Evolutionary conservation across 2,329 filamentous ascomycete species (phyloP).

Genomic region (Beauveria australis): DNA sequence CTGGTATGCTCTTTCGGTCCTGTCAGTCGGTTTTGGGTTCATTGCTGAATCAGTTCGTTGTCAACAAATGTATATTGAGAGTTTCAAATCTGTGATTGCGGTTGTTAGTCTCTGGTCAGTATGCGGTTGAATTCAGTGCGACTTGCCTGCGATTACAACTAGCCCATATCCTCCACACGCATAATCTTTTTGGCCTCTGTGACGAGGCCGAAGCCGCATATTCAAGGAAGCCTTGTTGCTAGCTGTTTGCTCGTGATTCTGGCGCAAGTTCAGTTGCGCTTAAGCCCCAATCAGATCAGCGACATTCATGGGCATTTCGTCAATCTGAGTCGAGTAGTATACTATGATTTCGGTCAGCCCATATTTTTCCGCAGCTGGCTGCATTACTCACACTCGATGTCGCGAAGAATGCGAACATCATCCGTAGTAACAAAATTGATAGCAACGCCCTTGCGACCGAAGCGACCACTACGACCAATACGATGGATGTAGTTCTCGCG

Average conservation of each 20-base stretch:
- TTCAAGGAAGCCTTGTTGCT: too few species aligned
- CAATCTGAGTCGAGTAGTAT: slow-evolving; percentile 94
- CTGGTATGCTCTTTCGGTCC: background rate
- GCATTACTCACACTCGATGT: slow-evolving; percentile 72
- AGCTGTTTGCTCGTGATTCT: background rate
- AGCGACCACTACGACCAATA: slow-evolving; percentile 90
- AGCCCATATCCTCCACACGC: slow-evolving; percentile 10
- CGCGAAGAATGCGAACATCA: slow-evolving; percentile 91
- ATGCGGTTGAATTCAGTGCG: background rate
- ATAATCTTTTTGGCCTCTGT: background rate
- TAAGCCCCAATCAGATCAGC: slow-evolving; percentile 47
- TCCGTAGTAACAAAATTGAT: slow-evolving; percentile 99
- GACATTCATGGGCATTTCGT: slow-evolving; percentile 98
- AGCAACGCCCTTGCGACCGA: slow-evolving; percentile 95
- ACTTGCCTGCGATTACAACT: slow-evolving; percentile 8
- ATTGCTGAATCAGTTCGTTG: background rate
- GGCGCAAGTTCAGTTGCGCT: slow-evolving; percentile 5
- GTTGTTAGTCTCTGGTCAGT: background rate
- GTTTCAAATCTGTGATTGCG: background rate
- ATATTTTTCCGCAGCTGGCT: background rate
- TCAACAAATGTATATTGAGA: slow-evolving; percentile 6
- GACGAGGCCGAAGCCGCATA: background rate
- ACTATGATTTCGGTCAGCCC: slow-evolving; percentile 43
- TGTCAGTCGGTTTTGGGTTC: background rate
- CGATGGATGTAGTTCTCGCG: slow-evolving; percentile 99